A percentile compares a stretch with the other conserved stretches of the same genome.
These are phyloP conservation scores for Schizochytrium sp. DNA, from an alignment of 108 stramenopile genomes.

Conservation along the genomic window DNA sequence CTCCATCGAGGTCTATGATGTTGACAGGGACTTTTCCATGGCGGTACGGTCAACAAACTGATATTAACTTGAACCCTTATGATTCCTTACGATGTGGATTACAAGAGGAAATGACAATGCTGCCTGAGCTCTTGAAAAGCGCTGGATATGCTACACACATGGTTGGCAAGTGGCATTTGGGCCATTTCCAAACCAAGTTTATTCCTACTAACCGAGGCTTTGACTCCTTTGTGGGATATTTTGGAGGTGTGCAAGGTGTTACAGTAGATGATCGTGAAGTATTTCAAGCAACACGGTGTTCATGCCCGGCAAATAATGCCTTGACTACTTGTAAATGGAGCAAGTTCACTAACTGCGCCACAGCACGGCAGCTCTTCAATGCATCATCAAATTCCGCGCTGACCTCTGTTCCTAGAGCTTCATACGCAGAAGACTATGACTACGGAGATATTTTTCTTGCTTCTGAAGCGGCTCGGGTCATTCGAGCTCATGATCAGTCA, in stretches of 20 bases:
- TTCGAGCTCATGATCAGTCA: neutral
- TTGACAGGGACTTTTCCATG: slow-evolving; percentile 13
- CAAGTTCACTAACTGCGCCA: slow-evolving; percentile 30
- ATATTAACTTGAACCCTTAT: slow-evolving; percentile 39
- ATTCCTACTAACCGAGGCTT: slow-evolving; percentile 63
- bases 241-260: slow-evolving; percentile 40
- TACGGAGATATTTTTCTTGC: slow-evolving; percentile 22
- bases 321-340: slow-evolving; percentile 5
- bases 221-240: slow-evolving; percentile 60
- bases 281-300: neutral
- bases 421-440: slow-evolving; percentile 25
- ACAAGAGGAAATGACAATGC: slow-evolving; percentile 15
- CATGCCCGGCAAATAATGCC: neutral
- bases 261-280: neutral
- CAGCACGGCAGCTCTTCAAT: neutral
- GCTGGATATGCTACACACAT: slow-evolving; percentile 61
- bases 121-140: slow-evolving; percentile 15
- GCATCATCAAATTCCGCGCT: neutral
- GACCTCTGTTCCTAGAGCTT: neutral
- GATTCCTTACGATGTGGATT: slow-evolving; percentile 2
- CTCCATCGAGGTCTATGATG: slow-evolving; percentile 19
- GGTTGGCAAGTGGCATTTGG: slow-evolving; percentile 62
- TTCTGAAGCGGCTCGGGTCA: neutral
- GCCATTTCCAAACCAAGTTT: neutral
- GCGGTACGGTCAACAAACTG: slow-evolving; percentile 60